Evolutionary conservation across 1,284 basidiomycete genomes (phyloP).

Genomic region (Vanrija humicola): DNA sequence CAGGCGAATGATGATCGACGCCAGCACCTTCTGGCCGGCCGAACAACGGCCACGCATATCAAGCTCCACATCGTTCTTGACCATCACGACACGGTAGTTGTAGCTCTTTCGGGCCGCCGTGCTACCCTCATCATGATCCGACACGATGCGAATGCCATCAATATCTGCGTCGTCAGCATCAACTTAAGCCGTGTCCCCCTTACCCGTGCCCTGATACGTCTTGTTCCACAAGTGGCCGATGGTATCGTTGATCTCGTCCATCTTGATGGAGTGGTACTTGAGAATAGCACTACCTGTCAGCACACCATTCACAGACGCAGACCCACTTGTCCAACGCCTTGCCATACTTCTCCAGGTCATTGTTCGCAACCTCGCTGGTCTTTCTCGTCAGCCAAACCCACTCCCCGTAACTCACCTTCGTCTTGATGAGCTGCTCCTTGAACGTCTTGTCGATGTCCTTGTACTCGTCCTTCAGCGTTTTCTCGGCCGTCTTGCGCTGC

Average conservation of each 20-base stretch:
- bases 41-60: conserved; percentile 99
- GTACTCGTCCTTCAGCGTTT: conserved; percentile 74
- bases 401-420: conserved; percentile 62
- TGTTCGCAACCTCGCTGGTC: conserved; percentile 93
- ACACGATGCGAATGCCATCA: conserved; percentile 92
- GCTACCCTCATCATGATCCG: conserved; percentile 75
- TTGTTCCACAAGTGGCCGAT: conserved; percentile 97
- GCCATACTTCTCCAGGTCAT: conserved; percentile 92
- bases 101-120: conserved; percentile 81
- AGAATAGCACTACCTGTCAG: conserved; percentile 74
- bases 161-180: conserved; percentile 63
- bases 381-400: conserved; percentile 36
- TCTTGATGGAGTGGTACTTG: conserved; percentile 97
- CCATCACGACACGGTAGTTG: conserved; percentile 99
- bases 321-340: conserved; percentile 89
- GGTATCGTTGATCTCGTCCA: conserved; percentile 98
- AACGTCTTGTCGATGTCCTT: conserved; percentile 81
- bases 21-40: conserved; percentile 97
- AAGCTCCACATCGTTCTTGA: conserved; percentile 97
- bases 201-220: conserved; percentile 97
- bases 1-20: conserved; percentile 98
- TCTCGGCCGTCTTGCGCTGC: conserved; percentile 64
- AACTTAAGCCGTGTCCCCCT: conserved; percentile 17
- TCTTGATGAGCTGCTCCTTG: conserved; percentile 85
- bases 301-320: background rate